Evolutionary conservation across 495 filamentous ascomycete genomes (phyloP), one percentile per base, ranked within the genome.

Genomic region (Neurospora sp.): DNA sequence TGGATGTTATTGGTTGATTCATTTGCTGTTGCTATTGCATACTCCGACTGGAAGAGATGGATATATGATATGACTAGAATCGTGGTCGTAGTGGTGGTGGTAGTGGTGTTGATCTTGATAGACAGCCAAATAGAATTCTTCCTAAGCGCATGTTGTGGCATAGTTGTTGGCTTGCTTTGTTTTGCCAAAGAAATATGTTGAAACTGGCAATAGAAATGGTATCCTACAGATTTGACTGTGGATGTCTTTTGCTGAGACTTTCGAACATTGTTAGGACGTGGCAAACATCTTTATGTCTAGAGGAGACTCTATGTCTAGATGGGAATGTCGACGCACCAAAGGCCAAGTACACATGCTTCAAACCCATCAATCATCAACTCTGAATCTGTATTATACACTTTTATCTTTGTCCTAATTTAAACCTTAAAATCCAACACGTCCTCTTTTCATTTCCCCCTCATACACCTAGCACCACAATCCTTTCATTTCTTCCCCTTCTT

Each of bases 401-500:
- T 62, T 15, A 2, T 28, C 21, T 31, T 28, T 34, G 28, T 62
- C 54, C 9, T 31, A 2, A 0, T 34, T 17, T 62, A 4, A 59
- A 28, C 13, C 5, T 8, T 5, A 28, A 62, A 34, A 17, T 62
- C 6, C 24, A 62, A 34, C 11, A 5, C 28, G 9, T 15, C 13
- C 54, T 5, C 10, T 62, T 62, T 62, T 62, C 28, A 34, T 13
- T 6, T 2, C 13, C 28, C 54, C 38, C 38, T 38, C 9, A 39
- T 39, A 39, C 38, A 39, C 38, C 38, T 39, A 39, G 38, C 38
- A 39, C 38, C 38, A 39, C 38, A 11, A 39, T 39, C 2, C 48
- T 2, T 66, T 76, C 81, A 90, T 83, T 90, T 90, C 82, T 90
- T 91, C 24, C 88, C 89, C 86, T 92, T 93, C 87, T 92, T 93